Evolutionary conservation across 371 early-diverging fungal genomes (phyloP).

Genomic region (Lichtheimia ornata): DNA sequence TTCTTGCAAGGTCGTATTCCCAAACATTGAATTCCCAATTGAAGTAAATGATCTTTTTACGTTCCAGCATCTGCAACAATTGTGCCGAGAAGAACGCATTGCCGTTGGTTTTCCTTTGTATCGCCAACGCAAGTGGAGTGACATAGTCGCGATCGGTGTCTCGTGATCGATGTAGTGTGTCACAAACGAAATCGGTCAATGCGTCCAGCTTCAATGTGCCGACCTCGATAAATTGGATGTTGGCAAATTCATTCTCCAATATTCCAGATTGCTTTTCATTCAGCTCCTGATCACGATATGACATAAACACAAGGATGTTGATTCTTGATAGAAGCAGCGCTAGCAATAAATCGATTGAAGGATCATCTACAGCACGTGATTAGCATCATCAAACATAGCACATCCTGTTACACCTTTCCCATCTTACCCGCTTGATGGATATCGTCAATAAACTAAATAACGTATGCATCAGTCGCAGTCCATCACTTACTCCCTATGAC

Average conservation of each 20-base stretch:
- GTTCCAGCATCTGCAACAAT: conserved; percentile 36
- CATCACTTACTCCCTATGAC: neutral
- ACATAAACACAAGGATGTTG: conserved; percentile 31
- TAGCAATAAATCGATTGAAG: conserved; percentile 41
- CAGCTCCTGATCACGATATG: conserved; percentile 41
- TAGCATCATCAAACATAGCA: neutral
- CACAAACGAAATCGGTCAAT: conserved; percentile 33
- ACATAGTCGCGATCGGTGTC: conserved; percentile 23
- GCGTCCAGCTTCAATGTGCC: conserved; percentile 37
- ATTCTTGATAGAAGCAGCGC: conserved; percentile 33
- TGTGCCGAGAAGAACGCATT: conserved; percentile 46
- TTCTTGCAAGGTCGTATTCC: conserved; percentile 40
- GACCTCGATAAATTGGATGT: conserved; percentile 26
- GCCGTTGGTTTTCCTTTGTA: conserved; percentile 40
- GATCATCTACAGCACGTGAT: conserved; percentile 25
- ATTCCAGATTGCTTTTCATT: conserved; percentile 19
- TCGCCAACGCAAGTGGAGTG: conserved; percentile 32
- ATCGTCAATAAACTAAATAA: conserved; percentile 42
- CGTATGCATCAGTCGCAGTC: neutral
- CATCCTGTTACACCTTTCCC: neutral
- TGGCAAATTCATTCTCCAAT: conserved; percentile 27
- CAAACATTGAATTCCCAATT: conserved; percentile 50
- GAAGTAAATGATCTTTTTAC: conserved; percentile 48
- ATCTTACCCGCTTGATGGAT: conserved; percentile 39
- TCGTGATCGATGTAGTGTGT: conserved; percentile 33